These are phyloP conservation scores for Nannochloropsis salina DNA, from an alignment of 108 stramenopile genomes.

Conservation along the genomic window DNA sequence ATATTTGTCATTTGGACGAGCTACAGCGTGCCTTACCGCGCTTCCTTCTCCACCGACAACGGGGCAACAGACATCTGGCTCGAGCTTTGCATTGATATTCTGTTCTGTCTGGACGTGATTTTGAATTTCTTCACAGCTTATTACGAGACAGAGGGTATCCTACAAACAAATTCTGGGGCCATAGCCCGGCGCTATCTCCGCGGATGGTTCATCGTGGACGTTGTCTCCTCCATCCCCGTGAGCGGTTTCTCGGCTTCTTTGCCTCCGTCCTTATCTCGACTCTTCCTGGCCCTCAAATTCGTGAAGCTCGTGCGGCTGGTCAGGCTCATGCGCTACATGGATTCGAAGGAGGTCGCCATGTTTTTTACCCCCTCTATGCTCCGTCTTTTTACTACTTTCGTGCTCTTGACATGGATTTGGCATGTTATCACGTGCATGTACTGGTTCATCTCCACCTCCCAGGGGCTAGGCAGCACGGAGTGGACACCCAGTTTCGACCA, in stretches of 20 bases:
- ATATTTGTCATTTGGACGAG: neutral
- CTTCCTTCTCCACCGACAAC: neutral
- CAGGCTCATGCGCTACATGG: neutral
- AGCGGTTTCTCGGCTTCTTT: neutral
- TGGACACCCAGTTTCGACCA: neutral
- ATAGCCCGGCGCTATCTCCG: neutral
- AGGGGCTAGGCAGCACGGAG: neutral
- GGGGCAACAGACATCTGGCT: neutral
- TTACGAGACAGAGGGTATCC: neutral
- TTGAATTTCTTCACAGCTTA: slow-evolving; percentile 17
- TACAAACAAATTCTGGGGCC: neutral
- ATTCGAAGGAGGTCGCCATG: slow-evolving; percentile 11
- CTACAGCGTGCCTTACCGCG: neutral
- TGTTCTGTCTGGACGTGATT: slow-evolving; percentile 5
- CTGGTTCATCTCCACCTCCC: slow-evolving; percentile 2
- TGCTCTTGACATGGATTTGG: slow-evolving; percentile 14
- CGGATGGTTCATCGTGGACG: neutral
- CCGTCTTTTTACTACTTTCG: neutral
- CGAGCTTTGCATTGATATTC: neutral
- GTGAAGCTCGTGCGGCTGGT: neutral
- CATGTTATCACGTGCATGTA: neutral
- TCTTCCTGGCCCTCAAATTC: slow-evolving; percentile 8
- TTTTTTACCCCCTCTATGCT: neutral
- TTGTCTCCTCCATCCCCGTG: neutral
- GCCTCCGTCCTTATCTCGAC: neutral